phyloP scores from a whole-genome alignment of 2,329 filamentous ascomycete genomes.

The Apiospora malaysiana region DNA sequence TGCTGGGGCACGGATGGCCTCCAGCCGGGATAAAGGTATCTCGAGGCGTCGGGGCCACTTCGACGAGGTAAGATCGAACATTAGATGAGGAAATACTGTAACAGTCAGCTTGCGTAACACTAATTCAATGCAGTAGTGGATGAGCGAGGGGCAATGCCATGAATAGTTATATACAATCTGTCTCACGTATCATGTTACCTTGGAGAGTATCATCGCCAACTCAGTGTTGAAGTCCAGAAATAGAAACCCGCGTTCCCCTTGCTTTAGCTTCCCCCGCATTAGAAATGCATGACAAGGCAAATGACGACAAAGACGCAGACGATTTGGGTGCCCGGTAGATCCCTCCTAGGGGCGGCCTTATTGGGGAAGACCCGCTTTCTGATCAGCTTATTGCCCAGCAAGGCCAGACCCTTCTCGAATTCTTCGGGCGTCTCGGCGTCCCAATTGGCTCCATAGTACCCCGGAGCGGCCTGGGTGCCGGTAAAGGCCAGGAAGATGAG shows the following conservation, averaged over 20 bases:
- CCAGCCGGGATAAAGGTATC: neutral
- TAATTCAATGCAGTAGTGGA: neutral
- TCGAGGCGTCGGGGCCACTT: constrained; percentile 10
- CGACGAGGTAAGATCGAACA: neutral
- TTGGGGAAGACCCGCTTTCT: neutral
- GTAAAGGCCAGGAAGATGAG: constrained; percentile 13
- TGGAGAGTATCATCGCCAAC: neutral
- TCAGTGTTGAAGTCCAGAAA: neutral
- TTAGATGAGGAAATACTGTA: neutral
- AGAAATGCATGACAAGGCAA: neutral
- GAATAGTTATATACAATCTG: neutral
- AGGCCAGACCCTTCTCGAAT: constrained; percentile 9
- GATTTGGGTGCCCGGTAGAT: neutral
- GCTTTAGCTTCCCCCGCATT: constrained; percentile 4
- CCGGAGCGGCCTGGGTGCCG: constrained; percentile 5
- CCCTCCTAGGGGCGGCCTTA: neutral
- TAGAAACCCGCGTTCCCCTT: neutral
- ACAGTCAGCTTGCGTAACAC: neutral
- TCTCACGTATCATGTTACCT: neutral
- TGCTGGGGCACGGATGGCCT: constrained; percentile 6
- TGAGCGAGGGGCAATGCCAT: neutral
- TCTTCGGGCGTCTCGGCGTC: constrained; percentile 6
- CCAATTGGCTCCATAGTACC: constrained; percentile 10
- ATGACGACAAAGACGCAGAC: neutral
- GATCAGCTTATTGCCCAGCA: constrained; percentile 8